These are phyloP conservation scores for Wickerhamiella azymoides DNA, from an alignment of 805 yeast species.

Conservation along the genomic window DNA sequence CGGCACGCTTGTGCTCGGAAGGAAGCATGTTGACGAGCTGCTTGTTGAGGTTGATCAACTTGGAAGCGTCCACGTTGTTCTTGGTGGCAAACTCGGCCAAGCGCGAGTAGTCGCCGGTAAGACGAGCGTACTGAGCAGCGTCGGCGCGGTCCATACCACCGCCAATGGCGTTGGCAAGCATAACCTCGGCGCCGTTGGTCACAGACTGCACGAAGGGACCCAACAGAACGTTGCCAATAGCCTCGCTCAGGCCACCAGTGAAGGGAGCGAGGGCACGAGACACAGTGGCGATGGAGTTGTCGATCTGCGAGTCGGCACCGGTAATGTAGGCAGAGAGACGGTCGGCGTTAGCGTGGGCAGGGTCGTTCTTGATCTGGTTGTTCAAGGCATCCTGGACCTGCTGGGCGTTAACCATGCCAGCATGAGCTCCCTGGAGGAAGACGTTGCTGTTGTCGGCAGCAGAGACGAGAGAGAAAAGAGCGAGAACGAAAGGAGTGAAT, in stretches of 20 bases:
- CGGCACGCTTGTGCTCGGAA: constrained; percentile 4
- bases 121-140: constrained; percentile 11
- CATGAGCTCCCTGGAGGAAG: constrained; percentile 4
- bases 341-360: constrained; percentile 8
- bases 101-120: constrained; percentile 16
- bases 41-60: constrained; percentile 13
- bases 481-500: constrained; percentile 12
- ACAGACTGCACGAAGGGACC: constrained; percentile 24
- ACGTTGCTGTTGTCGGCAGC: constrained; percentile 9
- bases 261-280: constrained; percentile 14
- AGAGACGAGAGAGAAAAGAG: constrained; percentile 12
- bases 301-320: constrained; percentile 24
- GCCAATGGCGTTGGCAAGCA: constrained; percentile 18
- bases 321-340: constrained; percentile 14
- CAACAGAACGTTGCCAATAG: constrained; percentile 14
- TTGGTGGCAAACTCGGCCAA: constrained; percentile 11
- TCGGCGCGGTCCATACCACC: constrained; percentile 13
- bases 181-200: constrained; percentile 23
- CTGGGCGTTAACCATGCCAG: constrained; percentile 13
- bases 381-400: constrained; percentile 13
- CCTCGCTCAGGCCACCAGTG: constrained; percentile 14
- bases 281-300: constrained; percentile 19
- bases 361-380: constrained; percentile 11
- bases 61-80: constrained; percentile 13
- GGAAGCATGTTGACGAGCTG: constrained; percentile 12